These are phyloP conservation scores for Solanum lycopersicoides DNA, from an alignment of 257 asterid species.

Conservation along the genomic window DNA sequence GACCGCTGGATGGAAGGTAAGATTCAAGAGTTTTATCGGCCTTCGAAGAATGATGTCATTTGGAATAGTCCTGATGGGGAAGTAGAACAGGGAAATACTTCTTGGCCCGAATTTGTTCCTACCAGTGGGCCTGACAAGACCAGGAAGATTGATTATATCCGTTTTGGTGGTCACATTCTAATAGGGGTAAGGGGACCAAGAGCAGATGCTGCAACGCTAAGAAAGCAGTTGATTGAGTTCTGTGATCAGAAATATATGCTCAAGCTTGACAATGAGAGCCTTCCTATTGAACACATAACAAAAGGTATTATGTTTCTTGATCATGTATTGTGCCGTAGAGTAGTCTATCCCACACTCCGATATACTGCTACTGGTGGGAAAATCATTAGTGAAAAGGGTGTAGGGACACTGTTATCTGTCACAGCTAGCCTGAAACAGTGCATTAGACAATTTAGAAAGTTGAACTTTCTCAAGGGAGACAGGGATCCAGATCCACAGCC, in stretches of 20 bases:
- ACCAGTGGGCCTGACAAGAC: conserved; percentile 97
- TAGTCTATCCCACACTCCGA: conserved; percentile 87
- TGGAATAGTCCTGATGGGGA: conserved; percentile 84
- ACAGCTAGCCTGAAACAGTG: conserved; percentile 94
- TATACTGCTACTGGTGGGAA: conserved; percentile 98
- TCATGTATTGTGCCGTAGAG: conserved; percentile 89
- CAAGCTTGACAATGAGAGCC: conserved; percentile 86
- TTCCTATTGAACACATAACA: conserved; percentile 92
- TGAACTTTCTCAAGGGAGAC: conserved; percentile 79
- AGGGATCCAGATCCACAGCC: conserved; percentile 99
- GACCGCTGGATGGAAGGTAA: conserved; percentile 92
- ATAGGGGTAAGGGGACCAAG: conserved; percentile 93
- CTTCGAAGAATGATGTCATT: conserved; percentile 81
- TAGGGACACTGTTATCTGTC: conserved; percentile 85
- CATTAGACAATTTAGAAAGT: conserved; percentile 78
- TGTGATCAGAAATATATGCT: conserved; percentile 82
- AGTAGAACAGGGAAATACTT: conserved; percentile 83
- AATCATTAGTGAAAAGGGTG: conserved; percentile 95
- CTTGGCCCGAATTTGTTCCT: conserved; percentile 99
- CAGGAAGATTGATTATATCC: conserved; percentile 79
- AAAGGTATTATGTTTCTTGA: conserved; percentile 97
- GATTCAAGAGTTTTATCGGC: conserved; percentile 72
- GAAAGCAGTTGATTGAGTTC: conserved; percentile 81
- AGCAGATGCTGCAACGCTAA: conserved; percentile 88
- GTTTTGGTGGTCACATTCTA: conserved; percentile 88